Percentiles rank a stretch among this genome's conserved stretches.
Conservation (phyloP, 2,329 filamentous ascomycete genomes). For the Zymoseptoria passerinii region DNA sequence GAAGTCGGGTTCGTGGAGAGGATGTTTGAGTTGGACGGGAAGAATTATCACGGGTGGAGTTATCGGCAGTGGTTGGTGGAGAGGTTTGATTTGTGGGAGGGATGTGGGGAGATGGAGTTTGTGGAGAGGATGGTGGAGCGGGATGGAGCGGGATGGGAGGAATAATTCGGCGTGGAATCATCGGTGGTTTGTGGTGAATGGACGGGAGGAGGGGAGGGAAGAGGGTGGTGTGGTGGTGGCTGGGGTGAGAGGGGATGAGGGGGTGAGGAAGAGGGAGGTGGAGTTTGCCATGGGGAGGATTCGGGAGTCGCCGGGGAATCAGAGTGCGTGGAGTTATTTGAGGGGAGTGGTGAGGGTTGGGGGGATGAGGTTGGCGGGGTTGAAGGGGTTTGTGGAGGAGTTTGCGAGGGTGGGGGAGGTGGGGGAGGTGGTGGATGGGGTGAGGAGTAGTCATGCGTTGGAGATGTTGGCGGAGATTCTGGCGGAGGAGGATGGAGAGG, state of each 20-base stretch:
- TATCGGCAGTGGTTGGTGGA: constrained; percentile 77
- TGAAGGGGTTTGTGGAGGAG: constrained; percentile 47
- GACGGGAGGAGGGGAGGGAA: constrained; percentile 32
- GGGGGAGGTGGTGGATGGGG: constrained; percentile 37
- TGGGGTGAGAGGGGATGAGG: constrained; percentile 34
- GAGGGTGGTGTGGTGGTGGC: constrained; percentile 24
- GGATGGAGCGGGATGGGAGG: constrained; percentile 75
- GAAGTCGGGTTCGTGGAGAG: constrained; percentile 68
- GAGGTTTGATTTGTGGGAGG: constrained; percentile 47
- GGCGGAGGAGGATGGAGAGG: constrained; percentile 40
- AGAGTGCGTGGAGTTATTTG: constrained; percentile 89
- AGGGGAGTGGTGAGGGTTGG: constrained; percentile 65
- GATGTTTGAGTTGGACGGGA: constrained; percentile 80
- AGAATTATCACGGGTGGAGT: constrained; percentile 98
- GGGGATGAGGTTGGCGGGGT: constrained; percentile 40
- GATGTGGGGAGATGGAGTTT: constrained; percentile 53
- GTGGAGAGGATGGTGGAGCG: constrained; percentile 64
- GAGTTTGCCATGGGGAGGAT: constrained; percentile 62
- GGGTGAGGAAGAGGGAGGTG: constrained; percentile 65
- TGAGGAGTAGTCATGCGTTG: constrained; percentile 55
- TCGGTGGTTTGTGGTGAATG: constrained; percentile 88
- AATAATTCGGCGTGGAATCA: constrained; percentile 99
- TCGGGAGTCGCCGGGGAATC: constrained; percentile 77
- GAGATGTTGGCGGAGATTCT: constrained; percentile 66
- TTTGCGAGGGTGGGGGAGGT: constrained; percentile 45